Evolutionary conservation across 345 rosid species (phyloP), one percentile per base, ranked within the genome.

Genomic region (Lumnitzera racemosa): DNA sequence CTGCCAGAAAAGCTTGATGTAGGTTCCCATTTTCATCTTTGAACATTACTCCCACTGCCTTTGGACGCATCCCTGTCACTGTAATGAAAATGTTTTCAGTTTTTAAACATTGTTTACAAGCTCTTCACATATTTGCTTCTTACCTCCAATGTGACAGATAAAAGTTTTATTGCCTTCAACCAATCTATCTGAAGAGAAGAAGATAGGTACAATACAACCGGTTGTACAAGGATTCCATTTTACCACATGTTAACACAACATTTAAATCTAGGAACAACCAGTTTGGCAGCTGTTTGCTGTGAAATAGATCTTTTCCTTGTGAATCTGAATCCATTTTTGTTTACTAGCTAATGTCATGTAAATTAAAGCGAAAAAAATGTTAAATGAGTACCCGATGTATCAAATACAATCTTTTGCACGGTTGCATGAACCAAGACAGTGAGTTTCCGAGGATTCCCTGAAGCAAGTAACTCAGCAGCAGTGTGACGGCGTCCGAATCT

Each of bases 401-500:
- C 91, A 53, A 90, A 94, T 31, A 90, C 62, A 24, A 90, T 77
- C 53, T 74, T 84, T 65, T 95, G 96, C 49, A 85, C 99, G 0
- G 86, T 78, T 49, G 97, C 97, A 58, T 84, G 76, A 15, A 90
- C 74, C 78, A 90, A 68, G 67, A 95, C 97, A 43, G 78, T 70
- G 15, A 88, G 88, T 61, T 72, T 81, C 49, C 65, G 74, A 64
- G 91, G 95, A 59, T 88, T 82, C 0, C 86, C 95, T 43, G 81
- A 53, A 59, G 79, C 75, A n/a, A 95, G 99, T 13, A 95, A 95
- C 68, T 95, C 99, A 0, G 99, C 97, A 0, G 99, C 78, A 0
- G 96, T 90, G 71, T 86, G 96, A 24, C 97, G 85, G 60, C 96
- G 96, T 50, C 99, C 94, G 48, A 83, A 86, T 48, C 81, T 74